Conservation (phyloP, 805 yeast genomes). For the Pichia ethanolica region DNA sequence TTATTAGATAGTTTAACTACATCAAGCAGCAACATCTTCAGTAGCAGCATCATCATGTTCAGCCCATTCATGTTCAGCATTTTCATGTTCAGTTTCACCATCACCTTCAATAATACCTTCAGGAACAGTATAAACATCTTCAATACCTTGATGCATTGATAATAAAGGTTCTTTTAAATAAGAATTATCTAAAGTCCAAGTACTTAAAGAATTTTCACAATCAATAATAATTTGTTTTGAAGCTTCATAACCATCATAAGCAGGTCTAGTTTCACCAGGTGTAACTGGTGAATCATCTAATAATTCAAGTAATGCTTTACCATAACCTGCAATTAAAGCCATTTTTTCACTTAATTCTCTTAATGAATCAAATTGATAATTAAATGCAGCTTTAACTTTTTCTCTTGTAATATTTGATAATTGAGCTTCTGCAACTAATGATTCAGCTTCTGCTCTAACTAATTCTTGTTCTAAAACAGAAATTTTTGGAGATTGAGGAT, state of each 20-base stretch:
- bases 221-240: conserved; percentile 96
- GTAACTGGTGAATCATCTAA: conserved; percentile 96
- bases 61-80: conserved; percentile 13
- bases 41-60: conserved; percentile 15
- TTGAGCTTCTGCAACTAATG: conserved; percentile 98
- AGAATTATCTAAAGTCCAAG: conserved; percentile 95
- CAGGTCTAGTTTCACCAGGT: conserved; percentile 98
- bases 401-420: conserved; percentile 96
- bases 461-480: conserved; percentile 95
- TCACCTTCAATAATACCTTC: conserved; percentile 40
- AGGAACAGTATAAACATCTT: conserved; percentile 56
- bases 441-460: conserved; percentile 98
- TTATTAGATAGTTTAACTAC: background rate
- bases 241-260: conserved; percentile 97
- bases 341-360: conserved; percentile 94
- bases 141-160: conserved; percentile 46
- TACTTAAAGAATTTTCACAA: conserved; percentile 89
- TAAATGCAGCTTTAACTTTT: conserved; percentile 93
- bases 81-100: conserved; percentile 22
- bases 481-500: conserved; percentile 94
- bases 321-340: conserved; percentile 97
- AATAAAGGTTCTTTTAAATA: conserved; percentile 79
- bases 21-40: conserved; percentile 7
- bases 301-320: conserved; percentile 92
- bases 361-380: conserved; percentile 91